Evolutionary conservation across 192 early-diverging fungal genomes (phyloP).

Genomic region (Ambispora gerdemannii): DNA sequence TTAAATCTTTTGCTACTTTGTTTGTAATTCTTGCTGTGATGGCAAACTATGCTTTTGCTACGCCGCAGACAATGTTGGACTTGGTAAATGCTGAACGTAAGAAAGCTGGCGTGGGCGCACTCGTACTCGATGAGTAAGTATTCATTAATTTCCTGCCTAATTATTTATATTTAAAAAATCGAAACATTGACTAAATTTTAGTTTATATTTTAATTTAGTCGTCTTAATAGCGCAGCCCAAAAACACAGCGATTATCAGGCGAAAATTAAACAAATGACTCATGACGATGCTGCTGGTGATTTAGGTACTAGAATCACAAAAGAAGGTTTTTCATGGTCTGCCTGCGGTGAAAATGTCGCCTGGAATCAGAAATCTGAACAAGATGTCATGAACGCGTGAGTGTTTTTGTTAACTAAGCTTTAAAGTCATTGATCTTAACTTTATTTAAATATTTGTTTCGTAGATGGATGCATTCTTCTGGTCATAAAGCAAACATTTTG

Average conservation of each 20-base stretch:
- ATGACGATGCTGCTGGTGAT: constrained; percentile 39
- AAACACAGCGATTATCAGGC: constrained; percentile 46
- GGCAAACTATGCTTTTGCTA: neutral
- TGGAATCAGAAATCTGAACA: constrained; percentile 35
- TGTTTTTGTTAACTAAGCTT: neutral
- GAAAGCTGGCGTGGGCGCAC: neutral
- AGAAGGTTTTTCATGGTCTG: constrained; percentile 33
- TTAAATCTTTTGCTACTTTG: neutral
- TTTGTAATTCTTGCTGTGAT: neutral
- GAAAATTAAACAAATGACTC: constrained; percentile 47
- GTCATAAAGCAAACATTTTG: constrained; percentile 51
- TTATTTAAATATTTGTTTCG: neutral
- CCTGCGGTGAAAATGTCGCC: constrained; percentile 50
- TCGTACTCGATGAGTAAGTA: neutral
- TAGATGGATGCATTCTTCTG: constrained; percentile 44
- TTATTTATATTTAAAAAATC: neutral
- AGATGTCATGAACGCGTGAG: constrained; percentile 37
- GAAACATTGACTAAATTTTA: too few relatives aligned
- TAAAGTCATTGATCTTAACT: neutral
- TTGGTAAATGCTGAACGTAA: neutral
- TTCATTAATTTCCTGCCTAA: neutral
- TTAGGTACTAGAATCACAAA: constrained; percentile 37
- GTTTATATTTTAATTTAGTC: neutral
- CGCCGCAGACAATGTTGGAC: neutral
- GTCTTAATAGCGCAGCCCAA: constrained; percentile 36